Conservation (phyloP, 176 grass and related monocot genomes). For the Pontederia paniculata region DNA sequence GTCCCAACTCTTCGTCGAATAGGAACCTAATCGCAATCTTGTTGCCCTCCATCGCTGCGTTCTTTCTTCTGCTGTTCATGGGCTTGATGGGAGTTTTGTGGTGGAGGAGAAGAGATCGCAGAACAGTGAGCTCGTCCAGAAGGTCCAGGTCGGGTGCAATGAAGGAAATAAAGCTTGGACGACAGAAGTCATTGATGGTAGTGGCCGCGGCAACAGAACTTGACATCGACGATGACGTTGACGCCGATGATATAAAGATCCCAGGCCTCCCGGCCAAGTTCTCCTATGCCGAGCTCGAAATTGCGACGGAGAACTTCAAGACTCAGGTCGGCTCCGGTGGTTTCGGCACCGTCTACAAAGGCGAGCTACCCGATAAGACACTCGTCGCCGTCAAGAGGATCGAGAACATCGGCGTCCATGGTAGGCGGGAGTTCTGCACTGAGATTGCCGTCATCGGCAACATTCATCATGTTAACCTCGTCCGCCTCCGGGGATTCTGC, state of each 20-base stretch:
- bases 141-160: conserved; percentile 10
- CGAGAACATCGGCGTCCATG: conserved; percentile 51
- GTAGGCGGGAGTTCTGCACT: conserved; percentile 67
- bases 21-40: conserved; percentile 31
- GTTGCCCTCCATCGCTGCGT: conserved; percentile 36
- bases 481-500: conserved; percentile 82
- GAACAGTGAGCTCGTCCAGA: conserved; percentile 7
- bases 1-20: neutral
- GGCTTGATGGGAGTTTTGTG: conserved; percentile 5
- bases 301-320: conserved; percentile 44
- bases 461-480: conserved; percentile 79
- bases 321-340: conserved; percentile 70
- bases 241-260: conserved; percentile 29
- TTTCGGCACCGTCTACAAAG: conserved; percentile 82
- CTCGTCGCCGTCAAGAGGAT: conserved; percentile 79
- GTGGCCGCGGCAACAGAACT: neutral
- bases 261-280: conserved; percentile 66
- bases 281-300: conserved; percentile 37
- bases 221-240: conserved; percentile 24
- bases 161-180: conserved; percentile 28
- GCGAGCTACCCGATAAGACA: conserved; percentile 47
- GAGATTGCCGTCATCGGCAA: conserved; percentile 75
- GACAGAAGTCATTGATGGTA: conserved; percentile 25
- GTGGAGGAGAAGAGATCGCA: conserved; percentile 19
- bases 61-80: conserved; percentile 28